A percentile compares a stretch with the other conserved stretches of the same genome.
phyloP scores from a whole-genome alignment of 495 filamentous ascomycete species.

The Lepidopterella palustris region DNA sequence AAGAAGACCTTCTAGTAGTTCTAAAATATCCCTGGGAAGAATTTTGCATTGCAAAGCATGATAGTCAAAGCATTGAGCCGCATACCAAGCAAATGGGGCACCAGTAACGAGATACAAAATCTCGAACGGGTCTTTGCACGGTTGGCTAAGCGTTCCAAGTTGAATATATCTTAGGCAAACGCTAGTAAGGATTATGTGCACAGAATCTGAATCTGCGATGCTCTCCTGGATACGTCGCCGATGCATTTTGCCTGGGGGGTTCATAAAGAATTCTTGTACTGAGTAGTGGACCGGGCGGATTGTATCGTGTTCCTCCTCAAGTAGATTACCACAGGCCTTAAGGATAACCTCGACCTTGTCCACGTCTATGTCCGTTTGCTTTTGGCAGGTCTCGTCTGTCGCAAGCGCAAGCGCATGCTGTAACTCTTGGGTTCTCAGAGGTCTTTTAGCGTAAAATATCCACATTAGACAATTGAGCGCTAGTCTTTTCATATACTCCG shows the following conservation, averaged over 20 bases:
- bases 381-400: neutral
- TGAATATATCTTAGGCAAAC: neutral
- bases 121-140: neutral
- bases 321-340: neutral
- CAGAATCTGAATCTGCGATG: neutral
- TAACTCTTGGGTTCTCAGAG: neutral
- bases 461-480: neutral
- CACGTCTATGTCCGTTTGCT: neutral
- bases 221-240: neutral
- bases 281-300: neutral
- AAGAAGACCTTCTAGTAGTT: neutral
- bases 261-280: constrained; percentile 1
- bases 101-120: neutral
- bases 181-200: neutral
- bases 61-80: neutral
- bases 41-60: neutral
- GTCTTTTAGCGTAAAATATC: neutral
- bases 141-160: neutral
- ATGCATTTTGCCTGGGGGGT: neutral
- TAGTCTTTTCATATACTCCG: neutral
- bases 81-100: neutral
- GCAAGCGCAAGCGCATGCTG: neutral
- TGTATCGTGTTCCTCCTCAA: neutral
- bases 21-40: neutral
- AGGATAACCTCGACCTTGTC: neutral